Evolutionary conservation across 176 grass and related monocot species (phyloP).

Genomic region (Eragrostis nindensis): DNA sequence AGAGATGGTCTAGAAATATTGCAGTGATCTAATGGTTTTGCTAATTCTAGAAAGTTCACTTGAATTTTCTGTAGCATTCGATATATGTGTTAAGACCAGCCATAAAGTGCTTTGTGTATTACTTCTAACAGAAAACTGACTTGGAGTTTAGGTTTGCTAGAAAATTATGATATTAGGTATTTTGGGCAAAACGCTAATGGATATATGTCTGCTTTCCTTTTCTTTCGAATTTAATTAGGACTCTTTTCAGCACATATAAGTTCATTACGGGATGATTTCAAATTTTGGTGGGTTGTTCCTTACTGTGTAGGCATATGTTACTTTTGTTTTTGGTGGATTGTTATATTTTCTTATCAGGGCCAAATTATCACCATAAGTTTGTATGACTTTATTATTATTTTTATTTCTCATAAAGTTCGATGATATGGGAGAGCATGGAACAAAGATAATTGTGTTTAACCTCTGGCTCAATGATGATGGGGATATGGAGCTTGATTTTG

Average conservation of each 20-base stretch:
- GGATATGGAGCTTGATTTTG: constrained; percentile 93
- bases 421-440: constrained; percentile 87
- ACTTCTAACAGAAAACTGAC: neutral
- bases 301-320: constrained; percentile 7
- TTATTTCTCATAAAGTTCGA: constrained; percentile 68
- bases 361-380: constrained; percentile 27
- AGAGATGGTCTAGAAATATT: constrained; percentile 19
- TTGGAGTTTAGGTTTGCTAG: constrained; percentile 5
- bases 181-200: constrained; percentile 10
- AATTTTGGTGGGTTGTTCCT: constrained; percentile 23
- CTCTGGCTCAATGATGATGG: constrained; percentile 98
- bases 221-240: constrained; percentile 11
- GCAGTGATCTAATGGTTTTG: neutral
- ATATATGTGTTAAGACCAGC: constrained; percentile 2
- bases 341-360: neutral
- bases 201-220: constrained; percentile 18
- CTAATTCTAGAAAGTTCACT: neutral
- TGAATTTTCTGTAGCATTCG: constrained; percentile 29
- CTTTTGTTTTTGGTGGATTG: constrained; percentile 12
- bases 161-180: neutral
- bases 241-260: constrained; percentile 13
- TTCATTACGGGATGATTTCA: neutral
- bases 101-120: neutral
- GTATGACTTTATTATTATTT: constrained; percentile 30
- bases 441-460: constrained; percentile 93